Evolutionary conservation across 257 asterid genomes (phyloP), one percentile per base, ranked within the genome.

Genomic region (Paulownia fortunei): DNA sequence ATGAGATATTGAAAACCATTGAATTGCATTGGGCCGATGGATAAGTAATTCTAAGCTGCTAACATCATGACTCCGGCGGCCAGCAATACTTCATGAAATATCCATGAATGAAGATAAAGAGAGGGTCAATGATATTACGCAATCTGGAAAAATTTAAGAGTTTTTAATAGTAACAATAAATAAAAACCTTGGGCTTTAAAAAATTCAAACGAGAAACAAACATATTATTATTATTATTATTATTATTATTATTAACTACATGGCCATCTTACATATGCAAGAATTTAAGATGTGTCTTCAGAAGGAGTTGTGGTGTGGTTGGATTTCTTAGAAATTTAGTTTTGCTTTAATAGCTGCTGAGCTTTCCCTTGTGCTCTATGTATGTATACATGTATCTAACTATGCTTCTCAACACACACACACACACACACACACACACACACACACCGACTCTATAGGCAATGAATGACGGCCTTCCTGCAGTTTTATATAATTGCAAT

Each of bases 401-500:
- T 76, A 82, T 66, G 52, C 54, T 59, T 44, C 72, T 30, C 13
- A 79, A 80, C 44, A 66, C 46, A 39, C 9, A 39, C 5, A 39
- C 9, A 46, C 62, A 74, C 74, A 72, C 58, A 77, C 49, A 72
- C 62, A 64, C 78, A 78, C 46, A 60, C 73, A 73, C 37, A 62
- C 62, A 82, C 72, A 82, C 70, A 75, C 85, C 80, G 84, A 85
- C 84, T 82, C 74, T 47, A 47, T 76, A 82, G 83, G 89, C 91
- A 89, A 88, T 88, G 89, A 89, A 88, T 89, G 88, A 82, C 84
- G 76, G 81, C 69, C 80, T 83, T 80, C 83, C 85, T 82, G 91
- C 90, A 79, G 86, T 85, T 89, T 67, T 10, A 76, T 83, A 69
- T 85, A 85, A 87, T 88, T 85, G 84, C 89, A 88, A 87, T 85